Evolutionary conservation across 768 basidiomycete genomes (phyloP).

Genomic region (Melanogaster broomeanus): DNA sequence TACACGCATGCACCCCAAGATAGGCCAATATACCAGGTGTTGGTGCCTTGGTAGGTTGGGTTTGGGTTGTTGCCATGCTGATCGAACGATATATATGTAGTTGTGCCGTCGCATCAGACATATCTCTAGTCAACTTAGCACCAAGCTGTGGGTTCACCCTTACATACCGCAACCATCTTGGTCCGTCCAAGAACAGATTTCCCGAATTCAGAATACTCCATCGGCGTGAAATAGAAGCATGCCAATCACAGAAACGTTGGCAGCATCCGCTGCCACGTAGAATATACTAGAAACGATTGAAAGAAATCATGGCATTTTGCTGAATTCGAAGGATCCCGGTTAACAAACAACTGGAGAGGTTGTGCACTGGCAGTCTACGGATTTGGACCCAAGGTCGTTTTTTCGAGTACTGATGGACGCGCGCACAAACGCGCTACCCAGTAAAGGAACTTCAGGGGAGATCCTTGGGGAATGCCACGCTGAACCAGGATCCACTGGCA

Average conservation of each 20-base stretch:
- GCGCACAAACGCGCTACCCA: not conserved
- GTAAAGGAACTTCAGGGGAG: too few species aligned
- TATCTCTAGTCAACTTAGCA: constrained; percentile 8
- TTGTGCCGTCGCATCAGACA: not conserved
- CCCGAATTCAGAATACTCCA: not conserved
- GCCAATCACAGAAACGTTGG: constrained; percentile 33
- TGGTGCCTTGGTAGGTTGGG: constrained; percentile 32
- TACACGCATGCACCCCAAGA: constrained; percentile 32
- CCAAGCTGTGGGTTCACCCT: not conserved
- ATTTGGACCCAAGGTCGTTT: not conserved
- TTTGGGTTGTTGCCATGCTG: constrained; percentile 39
- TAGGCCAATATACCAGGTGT: constrained; percentile 22
- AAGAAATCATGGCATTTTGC: constrained; percentile 35
- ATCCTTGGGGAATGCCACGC: too few species aligned
- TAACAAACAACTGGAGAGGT: constrained; percentile 38
- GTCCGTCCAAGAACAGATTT: not conserved
- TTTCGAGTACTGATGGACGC: not conserved
- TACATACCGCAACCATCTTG: not conserved
- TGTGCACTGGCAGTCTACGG: constrained; percentile 27
- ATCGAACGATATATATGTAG: constrained; percentile 32
- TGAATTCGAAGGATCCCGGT: constrained; percentile 40
- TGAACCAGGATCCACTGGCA: too few species aligned
- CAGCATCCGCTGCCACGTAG: too few species aligned
- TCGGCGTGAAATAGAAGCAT: too few species aligned
- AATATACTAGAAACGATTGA: constrained; percentile 38